phyloP scores from a whole-genome alignment of 139 green algal genomes.

The Ulvella scutata region DNA sequence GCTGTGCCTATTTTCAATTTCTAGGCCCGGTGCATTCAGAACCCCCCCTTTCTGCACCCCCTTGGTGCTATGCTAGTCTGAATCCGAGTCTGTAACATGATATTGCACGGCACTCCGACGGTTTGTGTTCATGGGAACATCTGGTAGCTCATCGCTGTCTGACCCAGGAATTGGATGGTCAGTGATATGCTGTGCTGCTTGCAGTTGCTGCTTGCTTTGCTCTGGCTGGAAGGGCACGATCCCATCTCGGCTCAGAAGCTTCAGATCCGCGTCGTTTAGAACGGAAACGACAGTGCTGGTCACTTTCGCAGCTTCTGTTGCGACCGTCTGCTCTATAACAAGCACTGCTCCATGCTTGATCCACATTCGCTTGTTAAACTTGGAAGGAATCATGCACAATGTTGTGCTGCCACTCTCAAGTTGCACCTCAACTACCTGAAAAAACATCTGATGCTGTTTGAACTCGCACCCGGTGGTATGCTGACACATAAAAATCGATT shows the following conservation, averaged over 20 bases:
- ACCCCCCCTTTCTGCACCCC: too few species aligned
- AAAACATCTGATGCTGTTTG: background rate
- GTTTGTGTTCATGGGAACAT: too few species aligned
- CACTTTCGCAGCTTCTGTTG: background rate
- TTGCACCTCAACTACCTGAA: background rate
- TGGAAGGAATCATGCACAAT: conserved; percentile 1
- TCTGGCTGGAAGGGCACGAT: background rate
- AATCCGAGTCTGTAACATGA: too few species aligned
- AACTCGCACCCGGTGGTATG: too few species aligned
- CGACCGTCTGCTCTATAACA: background rate
- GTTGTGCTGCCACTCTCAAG: background rate
- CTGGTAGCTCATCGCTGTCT: too few species aligned
- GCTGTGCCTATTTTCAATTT: too few species aligned
- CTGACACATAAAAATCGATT: background rate
- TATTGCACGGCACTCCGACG: too few species aligned
- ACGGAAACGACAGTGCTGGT: background rate
- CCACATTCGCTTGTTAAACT: background rate
- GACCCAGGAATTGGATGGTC: too few species aligned
- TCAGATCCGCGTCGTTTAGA: background rate
- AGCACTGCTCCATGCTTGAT: background rate
- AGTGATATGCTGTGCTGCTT: background rate
- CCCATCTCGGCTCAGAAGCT: background rate
- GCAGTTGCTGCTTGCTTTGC: background rate
- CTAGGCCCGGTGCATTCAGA: too few species aligned
- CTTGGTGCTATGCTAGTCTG: too few species aligned